phyloP scores from a whole-genome alignment of 2,329 filamentous ascomycete genomes.

The Neofusicoccum kwambonambiense region DNA sequence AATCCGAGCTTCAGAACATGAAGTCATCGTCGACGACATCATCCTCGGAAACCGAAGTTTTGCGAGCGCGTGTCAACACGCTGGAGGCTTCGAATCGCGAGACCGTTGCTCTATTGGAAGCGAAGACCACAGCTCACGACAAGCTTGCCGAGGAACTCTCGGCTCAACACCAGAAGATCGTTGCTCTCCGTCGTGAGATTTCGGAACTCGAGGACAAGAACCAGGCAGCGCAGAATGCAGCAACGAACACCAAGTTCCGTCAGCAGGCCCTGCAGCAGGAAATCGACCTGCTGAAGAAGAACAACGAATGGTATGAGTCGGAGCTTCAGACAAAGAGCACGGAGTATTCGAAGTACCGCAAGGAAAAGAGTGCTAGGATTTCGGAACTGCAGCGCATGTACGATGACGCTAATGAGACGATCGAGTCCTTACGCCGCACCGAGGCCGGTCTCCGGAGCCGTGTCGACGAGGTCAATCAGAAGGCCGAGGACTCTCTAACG shows the following conservation, averaged over 20 bases:
- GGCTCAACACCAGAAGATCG: conserved; percentile 82
- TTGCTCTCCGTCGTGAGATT: conserved; percentile 80
- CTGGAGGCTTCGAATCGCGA: conserved; percentile 92
- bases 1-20: conserved; percentile 77
- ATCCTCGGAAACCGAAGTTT: conserved; percentile 69
- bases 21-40: conserved; percentile 73
- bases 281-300: conserved; percentile 81
- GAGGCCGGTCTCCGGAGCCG: conserved; percentile 79
- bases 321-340: conserved; percentile 88
- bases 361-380: conserved; percentile 89
- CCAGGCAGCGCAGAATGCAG: conserved; percentile 76
- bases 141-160: conserved; percentile 82
- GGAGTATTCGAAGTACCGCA: conserved; percentile 85
- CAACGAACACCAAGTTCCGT: conserved; percentile 80
- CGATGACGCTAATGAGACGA: conserved; percentile 75
- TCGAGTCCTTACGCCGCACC: conserved; percentile 74
- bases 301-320: conserved; percentile 88
- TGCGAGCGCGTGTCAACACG: conserved; percentile 79
- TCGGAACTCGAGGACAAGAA: conserved; percentile 78
- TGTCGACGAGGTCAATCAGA: conserved; percentile 79
- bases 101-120: conserved; percentile 82
- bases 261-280: conserved; percentile 90
- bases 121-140: conserved; percentile 84
- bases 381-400: conserved; percentile 83
- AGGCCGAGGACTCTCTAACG: conserved; percentile 78